Evolutionary conservation across 306 rosid genomes (phyloP).

Genomic region (Hippophae tibetana): DNA sequence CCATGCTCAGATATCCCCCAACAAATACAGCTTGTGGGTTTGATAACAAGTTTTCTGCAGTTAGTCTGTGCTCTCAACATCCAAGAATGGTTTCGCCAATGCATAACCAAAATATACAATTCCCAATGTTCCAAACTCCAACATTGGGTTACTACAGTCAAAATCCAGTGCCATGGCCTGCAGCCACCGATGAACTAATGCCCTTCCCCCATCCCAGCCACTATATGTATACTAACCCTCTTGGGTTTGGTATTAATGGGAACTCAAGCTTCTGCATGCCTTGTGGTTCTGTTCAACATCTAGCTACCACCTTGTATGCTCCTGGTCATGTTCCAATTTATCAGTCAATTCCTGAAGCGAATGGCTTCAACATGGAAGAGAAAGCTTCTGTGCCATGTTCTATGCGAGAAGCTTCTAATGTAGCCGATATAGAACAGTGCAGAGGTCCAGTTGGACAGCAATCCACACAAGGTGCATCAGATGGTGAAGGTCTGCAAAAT

Average conservation of each 20-base stretch:
- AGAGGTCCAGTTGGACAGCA: conserved; percentile 29
- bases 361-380: conserved; percentile 38
- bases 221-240: conserved; percentile 61
- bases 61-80: conserved; percentile 50
- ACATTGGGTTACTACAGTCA: conserved; percentile 75
- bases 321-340: conserved; percentile 56
- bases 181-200: conserved; percentile 57
- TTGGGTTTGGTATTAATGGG: conserved; percentile 72
- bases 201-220: conserved; percentile 60
- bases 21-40: conserved; percentile 27
- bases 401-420: conserved; percentile 33
- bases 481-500: conserved; percentile 30
- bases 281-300: conserved; percentile 72
- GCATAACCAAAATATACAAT: conserved; percentile 56
- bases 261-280: conserved; percentile 73
- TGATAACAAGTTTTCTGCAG: conserved; percentile 43
- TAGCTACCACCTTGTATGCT: conserved; percentile 45
- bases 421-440: conserved; percentile 29
- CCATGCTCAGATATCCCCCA: conserved; percentile 24
- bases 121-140: conserved; percentile 63
- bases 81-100: conserved; percentile 43
- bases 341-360: conserved; percentile 49
- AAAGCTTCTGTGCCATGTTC: conserved; percentile 35
- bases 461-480: conserved; percentile 27
- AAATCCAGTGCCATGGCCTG: conserved; percentile 84